Evolutionary conservation across 176 grass and related monocot species (phyloP), one percentile per base, ranked within the genome.

Genomic region (Eremochloa ophiuroides): DNA sequence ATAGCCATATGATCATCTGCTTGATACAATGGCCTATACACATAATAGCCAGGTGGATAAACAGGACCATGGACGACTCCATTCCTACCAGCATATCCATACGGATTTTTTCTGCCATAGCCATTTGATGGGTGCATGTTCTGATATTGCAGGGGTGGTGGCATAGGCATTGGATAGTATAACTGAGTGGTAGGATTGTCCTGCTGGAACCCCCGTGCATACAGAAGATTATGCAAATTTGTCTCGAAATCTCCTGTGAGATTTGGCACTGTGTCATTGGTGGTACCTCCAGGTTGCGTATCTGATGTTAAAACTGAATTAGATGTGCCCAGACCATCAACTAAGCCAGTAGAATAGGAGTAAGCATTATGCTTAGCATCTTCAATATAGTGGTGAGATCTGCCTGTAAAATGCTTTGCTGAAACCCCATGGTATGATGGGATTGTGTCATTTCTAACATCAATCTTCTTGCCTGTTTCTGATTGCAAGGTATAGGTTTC

Each of bases 221-320:
- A 89, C 25, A 64, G 31, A 76, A 98, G 88, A 93, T 94, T 93
- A 50, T 44, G 73, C 16, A 62, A 76, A 88, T 95, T 84, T 50
- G 79, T 25, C 28, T 14, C 6, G 20, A 68, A 75, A 65, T 98
- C 85, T 69, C 95, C 92, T 26, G 71, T 84, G 25, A 98, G 78
- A 87, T 95, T 71, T 85, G 86, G 82, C 46, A 89, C 85, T 31
- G 71, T 83, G 44, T 71, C 82, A 71, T 40, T 65, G 15, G 25
- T 75, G 56, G 60, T 41, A 87, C 77, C 66, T 67, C 67, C 51
- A 89, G 26, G 26, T 31, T 78, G 75, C 47, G 75, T 64, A 78
- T 78, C 28, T 65, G 18, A 65, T 27, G 62, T 33, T 41, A 15
- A 65, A 64, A 47, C 27, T n/a, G 75, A 46, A 78, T 64, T 46